Base-by-base conservation (phyloP, 176 grass and related monocot species). In the Phoenix roebelenii region DNA sequence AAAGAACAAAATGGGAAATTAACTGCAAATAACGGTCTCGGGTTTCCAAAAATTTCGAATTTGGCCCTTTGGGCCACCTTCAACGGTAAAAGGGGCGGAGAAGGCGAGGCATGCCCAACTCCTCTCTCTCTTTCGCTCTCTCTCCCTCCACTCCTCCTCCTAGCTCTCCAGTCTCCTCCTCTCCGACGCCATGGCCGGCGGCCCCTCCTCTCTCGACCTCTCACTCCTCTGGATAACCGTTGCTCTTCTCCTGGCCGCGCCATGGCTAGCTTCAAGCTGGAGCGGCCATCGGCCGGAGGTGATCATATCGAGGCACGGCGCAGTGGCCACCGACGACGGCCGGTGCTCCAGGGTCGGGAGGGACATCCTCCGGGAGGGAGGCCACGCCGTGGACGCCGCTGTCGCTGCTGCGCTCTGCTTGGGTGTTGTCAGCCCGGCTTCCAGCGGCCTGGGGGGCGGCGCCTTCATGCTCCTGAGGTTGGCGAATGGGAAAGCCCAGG, bases 401-500 rank as follows among this genome's bases (percentile, higher is more conserved):
- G 86, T 90, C 0, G 68, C 76, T 18, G 7, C 83, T 17, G 71
- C 73, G 2, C 25, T 97, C 22, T 97, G 92, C 70, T 80, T 97
- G 15, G 92, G 92, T 18, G 92, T 91, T 5, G 87, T 91, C 30
- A 97, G 87, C 77, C 83, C 92, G 4, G 92, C 92, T 0, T 97
- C 92, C 24, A 97, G 92, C 72, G 92, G 87, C 5, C 39, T 91
- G 6, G 92, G 92, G 58, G 92, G 92, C 4, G 92, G 92, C 23
- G 83, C 87, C 0, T 97, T 97, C 84, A 97, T 91, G 92, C 83
- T 97, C 19, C 78, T 97, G 23, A 49, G 83, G 62, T 44, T 82
- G 23, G 76, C 78, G 5, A 28, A 73, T 52, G 92, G 80, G 55
- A 61, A 65, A 3, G 58, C 87, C 22, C 60, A 52, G 61, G 75